Conservation (phyloP, 257 asterid species). For the Euphrasia confusa region DNA sequence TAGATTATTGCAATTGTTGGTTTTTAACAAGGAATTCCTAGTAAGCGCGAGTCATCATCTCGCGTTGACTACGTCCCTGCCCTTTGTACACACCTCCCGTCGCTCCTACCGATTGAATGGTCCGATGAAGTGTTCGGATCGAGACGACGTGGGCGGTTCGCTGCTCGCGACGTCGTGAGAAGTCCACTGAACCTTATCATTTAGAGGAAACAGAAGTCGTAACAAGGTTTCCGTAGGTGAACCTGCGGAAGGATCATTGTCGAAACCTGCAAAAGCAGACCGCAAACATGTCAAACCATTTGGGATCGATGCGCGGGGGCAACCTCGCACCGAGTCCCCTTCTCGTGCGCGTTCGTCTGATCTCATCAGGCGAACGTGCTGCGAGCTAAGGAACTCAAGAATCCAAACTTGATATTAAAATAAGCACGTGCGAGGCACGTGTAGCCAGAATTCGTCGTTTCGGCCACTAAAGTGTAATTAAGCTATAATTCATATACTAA, state of each 20-base stretch:
- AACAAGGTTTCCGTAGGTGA: constrained; percentile 5
- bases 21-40: constrained; percentile 32
- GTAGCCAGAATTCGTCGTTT: too few species aligned
- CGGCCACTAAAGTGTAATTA: too few species aligned
- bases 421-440: too few species aligned
- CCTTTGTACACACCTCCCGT: neutral
- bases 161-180: constrained; percentile 35
- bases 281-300: too few species aligned
- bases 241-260: constrained; percentile 3
- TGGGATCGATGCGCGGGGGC: too few species aligned
- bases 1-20: constrained; percentile 37
- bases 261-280: neutral
- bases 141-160: constrained; percentile 36
- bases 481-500: too few species aligned
- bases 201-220: constrained; percentile 46
- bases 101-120: constrained; percentile 28
- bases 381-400: too few species aligned
- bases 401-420: too few species aligned
- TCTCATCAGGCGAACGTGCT: too few species aligned
- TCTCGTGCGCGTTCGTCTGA: too few species aligned
- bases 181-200: constrained; percentile 42
- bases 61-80: too few species aligned
- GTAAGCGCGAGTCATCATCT: constrained; percentile 25
- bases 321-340: too few species aligned
- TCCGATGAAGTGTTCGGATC: constrained; percentile 34